phyloP scores from a whole-genome alignment of 768 basidiomycete species.

The Xerocomellus dryophilus region DNA sequence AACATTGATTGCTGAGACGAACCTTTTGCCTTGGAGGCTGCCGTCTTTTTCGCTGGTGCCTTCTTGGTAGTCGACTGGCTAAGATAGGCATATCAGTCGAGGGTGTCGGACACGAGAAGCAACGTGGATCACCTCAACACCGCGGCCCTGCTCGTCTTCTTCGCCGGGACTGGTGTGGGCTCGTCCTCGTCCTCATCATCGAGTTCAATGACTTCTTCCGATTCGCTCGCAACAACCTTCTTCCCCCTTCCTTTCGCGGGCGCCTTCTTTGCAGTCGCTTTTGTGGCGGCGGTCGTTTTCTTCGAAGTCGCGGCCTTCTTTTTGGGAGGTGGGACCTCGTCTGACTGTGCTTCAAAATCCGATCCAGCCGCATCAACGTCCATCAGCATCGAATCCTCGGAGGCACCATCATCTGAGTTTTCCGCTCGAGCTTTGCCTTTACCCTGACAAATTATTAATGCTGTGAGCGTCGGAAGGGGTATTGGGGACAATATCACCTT shows the following conservation, averaged over 20 bases:
- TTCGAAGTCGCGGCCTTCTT: constrained; percentile 42
- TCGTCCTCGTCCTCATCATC: constrained; percentile 53
- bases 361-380: constrained; percentile 61
- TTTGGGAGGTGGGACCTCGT: constrained; percentile 43
- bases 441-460: constrained; percentile 32
- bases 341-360: constrained; percentile 42
- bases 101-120: constrained; percentile 28
- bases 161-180: constrained; percentile 42
- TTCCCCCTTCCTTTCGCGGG: constrained; percentile 54
- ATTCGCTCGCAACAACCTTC: constrained; percentile 49
- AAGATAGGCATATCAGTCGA: constrained; percentile 4
- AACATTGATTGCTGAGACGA: constrained; percentile 45
- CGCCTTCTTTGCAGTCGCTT: constrained; percentile 42
- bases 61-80: constrained; percentile 48
- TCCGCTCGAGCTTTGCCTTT: constrained; percentile 52
- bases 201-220: constrained; percentile 53
- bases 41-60: constrained; percentile 47
- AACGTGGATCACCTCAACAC: constrained; percentile 53
- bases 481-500: constrained; percentile 37
- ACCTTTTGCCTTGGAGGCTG: constrained; percentile 33
- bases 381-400: constrained; percentile 73
- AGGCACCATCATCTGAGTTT: constrained; percentile 49
- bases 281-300: constrained; percentile 22
- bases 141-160: constrained; percentile 62
- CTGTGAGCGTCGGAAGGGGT: neutral